Evolutionary conservation across 306 rosid species (phyloP).

Genomic region (Trichosanthes cucumerina): DNA sequence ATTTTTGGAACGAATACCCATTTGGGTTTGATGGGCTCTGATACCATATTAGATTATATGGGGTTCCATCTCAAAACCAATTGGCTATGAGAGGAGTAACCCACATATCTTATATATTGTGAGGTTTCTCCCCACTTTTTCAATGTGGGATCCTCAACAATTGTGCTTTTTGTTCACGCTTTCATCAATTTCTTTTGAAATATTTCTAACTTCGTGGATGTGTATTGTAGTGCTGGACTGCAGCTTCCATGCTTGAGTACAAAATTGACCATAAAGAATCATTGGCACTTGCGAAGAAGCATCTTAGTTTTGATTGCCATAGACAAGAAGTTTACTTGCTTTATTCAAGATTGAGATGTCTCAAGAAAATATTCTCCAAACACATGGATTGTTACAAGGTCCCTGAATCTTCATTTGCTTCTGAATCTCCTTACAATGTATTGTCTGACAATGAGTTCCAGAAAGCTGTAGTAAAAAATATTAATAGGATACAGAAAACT

Average conservation of each 20-base stretch:
- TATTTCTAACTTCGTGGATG: conserved; percentile 3
- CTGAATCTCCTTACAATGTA: conserved; percentile 12
- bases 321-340: conserved; percentile 46
- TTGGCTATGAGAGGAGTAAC: too few species aligned
- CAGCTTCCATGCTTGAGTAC: conserved; percentile 42
- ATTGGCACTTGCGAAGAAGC: conserved; percentile 44
- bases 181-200: background rate
- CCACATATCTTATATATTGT: too few species aligned
- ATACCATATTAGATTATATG: too few species aligned
- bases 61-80: too few species aligned
- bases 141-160: too few species aligned
- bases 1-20: too few species aligned
- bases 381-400: conserved; percentile 21
- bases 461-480: conserved; percentile 37
- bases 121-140: too few species aligned
- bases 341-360: conserved; percentile 55
- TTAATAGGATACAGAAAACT: conserved; percentile 45
- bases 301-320: conserved; percentile 52
- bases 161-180: background rate
- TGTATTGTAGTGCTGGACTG: conserved; percentile 69
- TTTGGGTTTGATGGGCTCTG: too few species aligned
- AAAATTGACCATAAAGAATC: conserved; percentile 53
- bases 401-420: conserved; percentile 22
- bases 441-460: conserved; percentile 15
- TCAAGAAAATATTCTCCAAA: conserved; percentile 42